Conservation (phyloP, 78 protist species). For the Speleostelium caveatum region DNA sequence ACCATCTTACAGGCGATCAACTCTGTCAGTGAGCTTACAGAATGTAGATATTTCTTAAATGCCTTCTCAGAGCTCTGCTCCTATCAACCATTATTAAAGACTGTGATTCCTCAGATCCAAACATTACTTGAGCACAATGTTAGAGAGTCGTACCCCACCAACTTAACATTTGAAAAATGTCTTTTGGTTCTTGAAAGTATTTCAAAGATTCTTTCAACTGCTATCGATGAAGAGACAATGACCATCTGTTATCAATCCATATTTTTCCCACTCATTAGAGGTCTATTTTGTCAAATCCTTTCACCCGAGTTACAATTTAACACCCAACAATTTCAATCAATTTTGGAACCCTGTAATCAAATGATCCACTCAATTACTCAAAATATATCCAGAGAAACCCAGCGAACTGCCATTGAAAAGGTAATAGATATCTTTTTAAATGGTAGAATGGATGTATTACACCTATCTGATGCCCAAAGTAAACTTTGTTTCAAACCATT, state of each 20-base stretch:
- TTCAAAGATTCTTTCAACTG: background rate
- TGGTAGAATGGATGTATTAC: background rate
- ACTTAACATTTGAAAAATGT: slow-evolving; percentile 23
- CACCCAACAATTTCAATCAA: background rate
- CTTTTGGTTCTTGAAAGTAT: slow-evolving; percentile 18
- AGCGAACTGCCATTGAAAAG: background rate
- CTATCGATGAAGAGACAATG: slow-evolving; percentile 37
- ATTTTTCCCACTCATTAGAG: slow-evolving; percentile 30
- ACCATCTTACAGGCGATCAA: slow-evolving; percentile 63
- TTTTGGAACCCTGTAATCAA: slow-evolving; percentile 10
- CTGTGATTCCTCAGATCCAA: slow-evolving; percentile 58
- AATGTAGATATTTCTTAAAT: slow-evolving; percentile 23
- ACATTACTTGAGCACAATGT: slow-evolving; percentile 23
- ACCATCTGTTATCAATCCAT: slow-evolving; percentile 25
- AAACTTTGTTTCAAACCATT: slow-evolving; percentile 25
- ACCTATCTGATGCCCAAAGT: background rate
- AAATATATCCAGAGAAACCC: slow-evolving; percentile 9
- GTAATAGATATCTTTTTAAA: slow-evolving; percentile 23
- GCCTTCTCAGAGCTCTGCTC: slow-evolving; percentile 30
- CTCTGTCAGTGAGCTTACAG: background rate
- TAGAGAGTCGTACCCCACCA: background rate
- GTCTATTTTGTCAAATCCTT: slow-evolving; percentile 21
- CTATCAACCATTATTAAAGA: slow-evolving; percentile 43
- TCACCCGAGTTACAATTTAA: background rate
- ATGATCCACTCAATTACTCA: slow-evolving; percentile 48